phyloP scores from a whole-genome alignment of 169 alveolate species.

The Plasmodium vivax region DNA sequence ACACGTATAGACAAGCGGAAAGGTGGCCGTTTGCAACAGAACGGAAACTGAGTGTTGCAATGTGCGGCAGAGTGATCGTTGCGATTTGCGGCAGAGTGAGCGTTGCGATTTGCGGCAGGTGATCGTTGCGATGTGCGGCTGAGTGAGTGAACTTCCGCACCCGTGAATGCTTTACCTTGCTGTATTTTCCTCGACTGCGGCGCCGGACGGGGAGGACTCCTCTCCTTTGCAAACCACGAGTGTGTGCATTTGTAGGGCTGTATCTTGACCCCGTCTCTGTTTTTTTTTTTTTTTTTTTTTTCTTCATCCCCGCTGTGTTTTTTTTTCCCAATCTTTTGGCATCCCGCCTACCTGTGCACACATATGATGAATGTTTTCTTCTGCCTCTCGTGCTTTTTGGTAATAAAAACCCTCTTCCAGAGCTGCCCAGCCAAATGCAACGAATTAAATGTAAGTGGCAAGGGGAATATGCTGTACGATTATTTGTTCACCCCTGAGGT shows the following conservation, averaged over 20 bases:
- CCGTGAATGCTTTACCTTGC: not conserved
- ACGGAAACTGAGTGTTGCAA: not conserved
- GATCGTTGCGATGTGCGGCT: not conserved
- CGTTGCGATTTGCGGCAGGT: not conserved
- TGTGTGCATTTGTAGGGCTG: not conserved
- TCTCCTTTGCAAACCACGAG: not conserved
- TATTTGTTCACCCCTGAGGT: not conserved
- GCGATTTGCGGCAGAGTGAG: not conserved
- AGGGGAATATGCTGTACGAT: conserved; percentile 4
- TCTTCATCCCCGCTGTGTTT: not conserved
- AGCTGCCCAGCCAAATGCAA: not conserved
- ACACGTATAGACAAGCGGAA: not conserved
- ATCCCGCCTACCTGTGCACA: not conserved
- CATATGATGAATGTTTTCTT: conserved; percentile 21
- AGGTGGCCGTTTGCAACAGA: not conserved
- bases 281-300: not conserved
- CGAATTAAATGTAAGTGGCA: conserved; percentile 3
- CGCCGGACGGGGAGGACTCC: not conserved
- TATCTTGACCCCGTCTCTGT: not conserved
- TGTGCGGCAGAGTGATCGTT: not conserved
- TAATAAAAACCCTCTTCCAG: conserved; percentile 6
- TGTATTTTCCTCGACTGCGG: not conserved
- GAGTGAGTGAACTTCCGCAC: not conserved
- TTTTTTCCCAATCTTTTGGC: not conserved
- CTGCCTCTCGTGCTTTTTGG: conserved; percentile 8